Evolutionary conservation across 192 early-diverging fungal species (phyloP).

Genomic region (Linnemannia schmuckeri): DNA sequence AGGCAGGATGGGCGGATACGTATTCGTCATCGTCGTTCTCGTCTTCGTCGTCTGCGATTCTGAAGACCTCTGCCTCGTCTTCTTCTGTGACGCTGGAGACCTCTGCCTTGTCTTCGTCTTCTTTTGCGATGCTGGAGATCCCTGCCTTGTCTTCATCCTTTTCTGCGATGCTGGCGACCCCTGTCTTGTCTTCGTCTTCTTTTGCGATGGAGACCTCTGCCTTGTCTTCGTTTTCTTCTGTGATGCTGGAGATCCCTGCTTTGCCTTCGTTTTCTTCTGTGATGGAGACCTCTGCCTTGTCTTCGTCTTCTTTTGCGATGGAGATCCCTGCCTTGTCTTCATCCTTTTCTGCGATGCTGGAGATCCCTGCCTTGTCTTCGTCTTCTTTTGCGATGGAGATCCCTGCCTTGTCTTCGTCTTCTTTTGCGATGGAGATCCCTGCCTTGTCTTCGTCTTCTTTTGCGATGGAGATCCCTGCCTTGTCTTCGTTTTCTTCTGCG

Average conservation of each 20-base stretch:
- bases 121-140: background rate
- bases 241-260: background rate
- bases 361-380: background rate
- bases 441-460: background rate
- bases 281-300: background rate
- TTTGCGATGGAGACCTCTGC: background rate
- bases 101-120: background rate
- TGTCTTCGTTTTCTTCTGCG: background rate
- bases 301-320: background rate
- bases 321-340: background rate
- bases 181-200: background rate
- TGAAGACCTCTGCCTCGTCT: background rate
- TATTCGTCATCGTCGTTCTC: background rate
- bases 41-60: background rate
- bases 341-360: background rate
- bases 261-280: background rate
- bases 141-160: background rate
- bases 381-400: background rate
- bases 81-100: background rate
- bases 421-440: background rate
- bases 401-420: background rate
- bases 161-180: background rate
- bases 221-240: background rate
- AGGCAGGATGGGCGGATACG: background rate
- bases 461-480: background rate